Percentiles rank a stretch among this genome's conserved stretches.
These are phyloP conservation scores for Spergularia marina DNA, from an alignment of 148 eudicot genomes.

Conservation along the genomic window DNA sequence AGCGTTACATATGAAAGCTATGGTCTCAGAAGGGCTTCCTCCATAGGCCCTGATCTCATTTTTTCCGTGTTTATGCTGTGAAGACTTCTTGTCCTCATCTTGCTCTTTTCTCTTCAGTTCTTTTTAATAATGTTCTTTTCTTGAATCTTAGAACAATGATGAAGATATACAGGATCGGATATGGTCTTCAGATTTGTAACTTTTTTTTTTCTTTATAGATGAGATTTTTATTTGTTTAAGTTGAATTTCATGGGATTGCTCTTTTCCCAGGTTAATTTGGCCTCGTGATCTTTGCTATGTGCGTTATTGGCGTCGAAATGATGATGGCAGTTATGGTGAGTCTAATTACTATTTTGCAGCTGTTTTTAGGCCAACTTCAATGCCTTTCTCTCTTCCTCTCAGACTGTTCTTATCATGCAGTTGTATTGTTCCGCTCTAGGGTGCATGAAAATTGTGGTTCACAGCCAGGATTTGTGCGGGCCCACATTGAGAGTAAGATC, in stretches of 20 bases:
- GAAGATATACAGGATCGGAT: background rate
- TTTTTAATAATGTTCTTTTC: background rate
- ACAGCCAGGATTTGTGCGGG: constrained; percentile 98
- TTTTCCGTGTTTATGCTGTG: background rate
- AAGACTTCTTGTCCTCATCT: background rate
- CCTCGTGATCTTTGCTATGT: constrained; percentile 99
- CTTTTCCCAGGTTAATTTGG: constrained; percentile 77
- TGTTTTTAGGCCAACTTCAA: constrained; percentile 4
- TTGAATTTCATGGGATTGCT: background rate
- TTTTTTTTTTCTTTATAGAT: too few relatives aligned
- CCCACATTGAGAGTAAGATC: constrained; percentile 87
- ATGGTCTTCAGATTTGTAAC: background rate
- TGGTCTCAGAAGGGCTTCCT: constrained; percentile 4
- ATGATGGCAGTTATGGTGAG: constrained; percentile 97
- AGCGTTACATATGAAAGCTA: background rate
- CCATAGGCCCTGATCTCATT: background rate
- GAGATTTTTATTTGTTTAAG: background rate
- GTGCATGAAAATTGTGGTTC: constrained; percentile 92
- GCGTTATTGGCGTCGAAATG: constrained; percentile 99
- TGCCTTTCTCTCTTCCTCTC: constrained; percentile 6
- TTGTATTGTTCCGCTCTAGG: constrained; percentile 92
- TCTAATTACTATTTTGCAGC: constrained; percentile 10
- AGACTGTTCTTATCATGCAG: constrained; percentile 47
- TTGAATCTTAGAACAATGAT: background rate
- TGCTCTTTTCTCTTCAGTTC: background rate